These are phyloP conservation scores for Aspergillus ruber DNA, from an alignment of 2,329 filamentous ascomycete genomes.

Conservation along the genomic window DNA sequence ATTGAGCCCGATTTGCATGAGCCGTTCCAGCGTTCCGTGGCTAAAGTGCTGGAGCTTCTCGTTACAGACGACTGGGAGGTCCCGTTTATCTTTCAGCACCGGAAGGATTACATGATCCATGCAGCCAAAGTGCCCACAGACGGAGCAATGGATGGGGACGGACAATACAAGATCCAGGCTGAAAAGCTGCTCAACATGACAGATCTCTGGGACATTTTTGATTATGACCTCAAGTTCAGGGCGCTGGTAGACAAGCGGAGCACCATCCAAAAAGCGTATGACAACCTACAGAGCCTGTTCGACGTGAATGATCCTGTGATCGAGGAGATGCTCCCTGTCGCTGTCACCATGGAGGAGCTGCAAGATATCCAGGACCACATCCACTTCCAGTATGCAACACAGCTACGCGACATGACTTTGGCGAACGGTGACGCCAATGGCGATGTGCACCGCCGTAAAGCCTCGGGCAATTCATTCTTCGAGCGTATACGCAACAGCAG, in stretches of 20 bases:
- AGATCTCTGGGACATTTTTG: constrained; percentile 90
- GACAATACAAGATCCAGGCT: constrained; percentile 66
- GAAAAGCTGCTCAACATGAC: constrained; percentile 88
- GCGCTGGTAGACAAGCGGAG: constrained; percentile 89
- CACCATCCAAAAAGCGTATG: constrained; percentile 70
- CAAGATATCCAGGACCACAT: constrained; percentile 96
- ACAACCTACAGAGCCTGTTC: constrained; percentile 63
- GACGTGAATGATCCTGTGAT: constrained; percentile 67
- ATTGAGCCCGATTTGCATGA: constrained; percentile 64
- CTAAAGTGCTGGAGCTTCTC: constrained; percentile 91
- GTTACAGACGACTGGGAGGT: constrained; percentile 92
- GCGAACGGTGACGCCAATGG: constrained; percentile 53
- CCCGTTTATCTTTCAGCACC: constrained; percentile 95
- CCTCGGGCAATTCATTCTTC: constrained; percentile 71
- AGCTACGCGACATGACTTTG: constrained; percentile 72
- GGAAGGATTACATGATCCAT: constrained; percentile 95
- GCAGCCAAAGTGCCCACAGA: constrained; percentile 63
- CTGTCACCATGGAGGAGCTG: constrained; percentile 85
- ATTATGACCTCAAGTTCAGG: constrained; percentile 90
- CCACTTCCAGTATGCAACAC: constrained; percentile 82
- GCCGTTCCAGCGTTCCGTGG: constrained; percentile 81
- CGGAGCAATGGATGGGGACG: constrained; percentile 59
- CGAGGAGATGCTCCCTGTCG: constrained; percentile 72
- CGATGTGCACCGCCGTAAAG: constrained; percentile 70
- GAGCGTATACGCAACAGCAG: constrained; percentile 77